A percentile compares a stretch with the other conserved stretches of the same genome.
These are phyloP conservation scores for Aechmea fasciata DNA, from an alignment of 176 grass and related monocot species.

Conservation along the genomic window DNA sequence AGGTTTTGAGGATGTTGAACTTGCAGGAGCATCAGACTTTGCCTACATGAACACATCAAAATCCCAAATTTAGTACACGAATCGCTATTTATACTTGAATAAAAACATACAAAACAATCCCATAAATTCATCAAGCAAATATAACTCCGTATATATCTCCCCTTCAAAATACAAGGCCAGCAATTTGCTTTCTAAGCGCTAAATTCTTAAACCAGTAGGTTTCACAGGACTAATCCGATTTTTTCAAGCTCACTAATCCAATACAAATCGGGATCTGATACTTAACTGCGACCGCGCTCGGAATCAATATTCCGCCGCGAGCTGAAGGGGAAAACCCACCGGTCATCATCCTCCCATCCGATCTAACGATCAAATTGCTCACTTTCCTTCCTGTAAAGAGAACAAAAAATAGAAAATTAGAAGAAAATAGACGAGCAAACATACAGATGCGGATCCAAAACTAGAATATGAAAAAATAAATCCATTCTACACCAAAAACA, in stretches of 20 bases:
- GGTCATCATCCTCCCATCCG: not conserved
- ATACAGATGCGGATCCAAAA: no score
- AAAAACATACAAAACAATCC: not conserved
- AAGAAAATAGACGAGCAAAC: no score
- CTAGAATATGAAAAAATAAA: no score
- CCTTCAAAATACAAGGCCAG: no score
- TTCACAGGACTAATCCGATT: not conserved
- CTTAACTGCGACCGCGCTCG: constrained; percentile 37
- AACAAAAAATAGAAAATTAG: not conserved
- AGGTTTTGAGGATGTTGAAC: constrained; percentile 9
- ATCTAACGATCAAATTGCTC: not conserved
- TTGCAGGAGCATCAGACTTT: constrained; percentile 9
- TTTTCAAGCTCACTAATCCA: not conserved
- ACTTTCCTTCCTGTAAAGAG: constrained; percentile 18
- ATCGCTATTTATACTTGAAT: not conserved
- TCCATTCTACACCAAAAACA: no score
- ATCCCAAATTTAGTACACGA: not conserved
- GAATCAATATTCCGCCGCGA: constrained; percentile 16
- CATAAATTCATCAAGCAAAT: not conserved
- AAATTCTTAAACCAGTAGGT: not conserved
- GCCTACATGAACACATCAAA: constrained; percentile 1
- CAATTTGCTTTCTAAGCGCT: not conserved
- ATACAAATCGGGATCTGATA: not conserved
- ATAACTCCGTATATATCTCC: no score
- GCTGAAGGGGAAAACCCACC: not conserved